phyloP scores from a whole-genome alignment of 164 flowering plant species.

The Malania oleifera region DNA sequence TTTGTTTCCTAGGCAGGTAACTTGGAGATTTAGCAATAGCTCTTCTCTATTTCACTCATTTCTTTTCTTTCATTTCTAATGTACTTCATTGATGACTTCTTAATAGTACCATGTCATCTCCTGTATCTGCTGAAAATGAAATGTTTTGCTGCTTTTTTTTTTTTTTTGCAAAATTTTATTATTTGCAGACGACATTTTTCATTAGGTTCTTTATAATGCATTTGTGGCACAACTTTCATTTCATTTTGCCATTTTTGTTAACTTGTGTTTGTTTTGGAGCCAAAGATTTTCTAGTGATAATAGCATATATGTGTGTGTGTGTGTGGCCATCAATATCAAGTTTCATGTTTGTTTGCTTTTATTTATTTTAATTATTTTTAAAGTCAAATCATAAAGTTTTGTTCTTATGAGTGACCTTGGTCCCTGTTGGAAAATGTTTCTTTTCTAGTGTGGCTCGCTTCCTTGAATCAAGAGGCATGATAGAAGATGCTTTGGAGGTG shows the following conservation, averaged over 20 bases:
- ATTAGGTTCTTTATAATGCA: too few species aligned
- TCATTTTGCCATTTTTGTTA: too few species aligned
- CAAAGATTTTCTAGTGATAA: too few species aligned
- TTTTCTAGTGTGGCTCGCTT: constrained; percentile 77
- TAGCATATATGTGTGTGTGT: too few species aligned
- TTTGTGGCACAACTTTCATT: too few species aligned
- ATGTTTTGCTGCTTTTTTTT: too few species aligned
- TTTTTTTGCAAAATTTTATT: too few species aligned
- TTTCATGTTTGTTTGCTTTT: not conserved
- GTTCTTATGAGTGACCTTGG: not conserved
- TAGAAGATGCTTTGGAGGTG: constrained; percentile 92
- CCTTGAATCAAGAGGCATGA: constrained; percentile 95
- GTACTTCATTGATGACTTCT: not conserved
- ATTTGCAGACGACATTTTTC: too few species aligned
- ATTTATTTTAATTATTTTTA: too few species aligned
- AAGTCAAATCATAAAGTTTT: not conserved
- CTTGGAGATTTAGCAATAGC: not conserved
- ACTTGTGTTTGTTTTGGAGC: too few species aligned
- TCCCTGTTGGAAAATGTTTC: constrained; percentile 7
- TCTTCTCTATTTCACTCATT: not conserved
- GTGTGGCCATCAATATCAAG: too few species aligned
- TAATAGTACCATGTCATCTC: not conserved
- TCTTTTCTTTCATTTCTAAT: not conserved
- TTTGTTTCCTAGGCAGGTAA: not conserved
- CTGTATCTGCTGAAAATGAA: not conserved